phyloP scores from a whole-genome alignment of 495 filamentous ascomycete genomes.

The Astrothelium subdiscretum region DNA sequence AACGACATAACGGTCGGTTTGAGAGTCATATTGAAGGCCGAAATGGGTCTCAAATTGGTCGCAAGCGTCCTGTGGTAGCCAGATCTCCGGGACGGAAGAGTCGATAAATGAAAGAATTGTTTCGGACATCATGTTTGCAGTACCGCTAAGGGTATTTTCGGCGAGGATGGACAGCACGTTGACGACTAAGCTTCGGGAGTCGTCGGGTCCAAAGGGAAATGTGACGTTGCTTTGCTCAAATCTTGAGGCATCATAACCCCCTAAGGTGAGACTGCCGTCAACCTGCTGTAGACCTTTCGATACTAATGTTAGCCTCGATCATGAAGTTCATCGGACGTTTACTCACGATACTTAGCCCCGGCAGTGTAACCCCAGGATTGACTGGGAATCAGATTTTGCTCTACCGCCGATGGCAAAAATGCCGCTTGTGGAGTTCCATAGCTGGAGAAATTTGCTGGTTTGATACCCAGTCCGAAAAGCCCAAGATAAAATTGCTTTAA shows the following conservation, averaged over 20 bases:
- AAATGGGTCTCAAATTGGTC: slow-evolving; percentile 24
- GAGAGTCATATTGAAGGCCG: slow-evolving; percentile 23
- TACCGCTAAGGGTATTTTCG: slow-evolving; percentile 15
- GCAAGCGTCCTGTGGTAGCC: slow-evolving; percentile 25
- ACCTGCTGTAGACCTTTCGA: slow-evolving; percentile 2
- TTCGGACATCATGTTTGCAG: slow-evolving; percentile 14
- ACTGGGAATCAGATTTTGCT: slow-evolving; percentile 17
- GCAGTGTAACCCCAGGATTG: slow-evolving; percentile 26
- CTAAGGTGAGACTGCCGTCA: slow-evolving; percentile 23
- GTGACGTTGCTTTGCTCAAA: slow-evolving; percentile 18
- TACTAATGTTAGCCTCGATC: neutral
- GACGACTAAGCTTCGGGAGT: slow-evolving; percentile 17
- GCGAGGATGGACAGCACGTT: slow-evolving; percentile 24
- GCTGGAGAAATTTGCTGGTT: slow-evolving; percentile 37
- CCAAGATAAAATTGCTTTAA: slow-evolving; percentile 41
- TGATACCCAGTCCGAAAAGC: slow-evolving; percentile 43
- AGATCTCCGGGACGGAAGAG: slow-evolving; percentile 24
- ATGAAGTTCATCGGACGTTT: neutral
- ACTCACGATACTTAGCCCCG: slow-evolving; percentile 21
- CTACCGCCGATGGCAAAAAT: slow-evolving; percentile 23
- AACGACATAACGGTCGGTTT: slow-evolving; percentile 22
- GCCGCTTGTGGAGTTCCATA: slow-evolving; percentile 36
- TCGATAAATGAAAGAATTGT: slow-evolving; percentile 22
- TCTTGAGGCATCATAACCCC: slow-evolving; percentile 26
- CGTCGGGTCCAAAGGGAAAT: slow-evolving; percentile 17